Conservation (phyloP, 1,284 basidiomycete species). For the Heliocybe sulcata region DNA sequence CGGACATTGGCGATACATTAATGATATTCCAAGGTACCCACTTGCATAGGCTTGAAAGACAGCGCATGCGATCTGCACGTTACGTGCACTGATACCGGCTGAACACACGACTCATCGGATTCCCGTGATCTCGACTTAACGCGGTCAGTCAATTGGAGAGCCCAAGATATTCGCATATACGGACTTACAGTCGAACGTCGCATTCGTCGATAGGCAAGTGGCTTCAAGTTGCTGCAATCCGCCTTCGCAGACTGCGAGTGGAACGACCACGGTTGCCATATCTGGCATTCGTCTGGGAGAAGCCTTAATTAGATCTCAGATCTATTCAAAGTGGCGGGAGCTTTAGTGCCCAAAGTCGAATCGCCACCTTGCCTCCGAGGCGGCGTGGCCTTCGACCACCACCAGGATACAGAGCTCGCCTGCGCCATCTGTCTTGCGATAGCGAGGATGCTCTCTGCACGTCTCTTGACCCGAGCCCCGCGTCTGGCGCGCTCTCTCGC, state of each 20-base stretch:
- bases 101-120: no score
- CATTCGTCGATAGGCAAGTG: no score
- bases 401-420: background rate
- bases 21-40: no score
- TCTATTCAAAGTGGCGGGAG: background rate
- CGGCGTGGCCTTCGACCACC: background rate
- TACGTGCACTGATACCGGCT: no score
- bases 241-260: background rate
- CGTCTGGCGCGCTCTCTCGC: constrained; percentile 43
- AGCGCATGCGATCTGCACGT: no score
- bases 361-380: background rate
- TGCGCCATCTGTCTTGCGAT: background rate
- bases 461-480: constrained; percentile 10
- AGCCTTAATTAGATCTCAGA: background rate
- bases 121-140: no score
- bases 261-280: background rate
- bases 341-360: background rate
- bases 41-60: no score
- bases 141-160: no score
- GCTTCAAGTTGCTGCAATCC: no score
- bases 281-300: background rate
- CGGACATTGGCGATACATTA: no score
- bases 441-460: constrained; percentile 21
- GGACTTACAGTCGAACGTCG: no score
- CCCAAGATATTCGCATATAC: no score